A percentile compares a stretch with the other conserved stretches of the same genome.
Conservation (phyloP, 768 basidiomycete genomes). For the Agaricus sinodeliciosus region DNA sequence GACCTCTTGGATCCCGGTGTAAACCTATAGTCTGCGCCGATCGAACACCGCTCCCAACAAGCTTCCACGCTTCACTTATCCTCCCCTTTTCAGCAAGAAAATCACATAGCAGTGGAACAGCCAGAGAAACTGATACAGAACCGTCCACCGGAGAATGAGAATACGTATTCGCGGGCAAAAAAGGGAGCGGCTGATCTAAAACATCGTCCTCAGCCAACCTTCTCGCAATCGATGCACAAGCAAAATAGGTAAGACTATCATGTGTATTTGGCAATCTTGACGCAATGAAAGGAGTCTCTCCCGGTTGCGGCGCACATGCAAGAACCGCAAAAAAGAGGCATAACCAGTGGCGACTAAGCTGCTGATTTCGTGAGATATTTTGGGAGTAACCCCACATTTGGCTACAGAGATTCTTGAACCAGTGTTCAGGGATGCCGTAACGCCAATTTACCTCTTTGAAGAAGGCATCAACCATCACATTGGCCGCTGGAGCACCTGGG, state of each 20-base stretch:
- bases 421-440: slow-evolving; percentile 42
- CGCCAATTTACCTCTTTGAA: slow-evolving; percentile 44
- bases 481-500: slow-evolving; percentile 24
- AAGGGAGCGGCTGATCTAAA: slow-evolving; percentile 26
- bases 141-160: slow-evolving; percentile 35
- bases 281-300: slow-evolving; percentile 14
- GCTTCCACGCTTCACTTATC: slow-evolving; percentile 44
- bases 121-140: slow-evolving; percentile 39
- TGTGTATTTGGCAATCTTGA: slow-evolving; percentile 8
- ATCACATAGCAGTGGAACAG: slow-evolving; percentile 35
- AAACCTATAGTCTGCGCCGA: slow-evolving; percentile 35
- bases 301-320: slow-evolving; percentile 30
- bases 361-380: slow-evolving; percentile 20
- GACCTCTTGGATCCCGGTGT: slow-evolving; percentile 37
- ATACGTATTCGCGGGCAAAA: slow-evolving; percentile 20
- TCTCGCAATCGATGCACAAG: slow-evolving; percentile 37
- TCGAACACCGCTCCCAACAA: slow-evolving; percentile 33
- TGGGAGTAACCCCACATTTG: slow-evolving; percentile 42
- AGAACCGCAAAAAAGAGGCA: slow-evolving; percentile 43
- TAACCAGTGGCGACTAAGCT: slow-evolving; percentile 46
- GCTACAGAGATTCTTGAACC: slow-evolving; percentile 35
- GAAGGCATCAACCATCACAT: slow-evolving; percentile 31
- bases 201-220: slow-evolving; percentile 40
- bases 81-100: slow-evolving; percentile 41
- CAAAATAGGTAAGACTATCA: slow-evolving; percentile 27